phyloP scores from a whole-genome alignment of 257 asterid genomes.

The Capsicum baccatum region DNA sequence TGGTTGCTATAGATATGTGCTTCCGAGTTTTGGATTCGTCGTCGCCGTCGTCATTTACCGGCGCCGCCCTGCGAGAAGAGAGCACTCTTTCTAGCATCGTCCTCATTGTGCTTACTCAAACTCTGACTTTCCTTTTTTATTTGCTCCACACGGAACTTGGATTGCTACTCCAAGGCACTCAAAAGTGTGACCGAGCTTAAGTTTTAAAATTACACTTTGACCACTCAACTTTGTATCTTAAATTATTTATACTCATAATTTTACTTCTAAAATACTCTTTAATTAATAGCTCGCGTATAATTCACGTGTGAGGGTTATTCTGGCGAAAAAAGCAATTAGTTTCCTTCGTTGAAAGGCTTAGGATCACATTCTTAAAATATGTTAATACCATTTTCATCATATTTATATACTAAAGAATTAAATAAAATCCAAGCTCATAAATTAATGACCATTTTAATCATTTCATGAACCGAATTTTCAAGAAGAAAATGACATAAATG shows the following conservation, averaged over 20 bases:
- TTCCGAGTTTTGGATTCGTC: conserved; percentile 88
- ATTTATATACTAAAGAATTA: neutral
- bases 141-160: conserved; percentile 4
- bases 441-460: neutral
- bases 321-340: no score
- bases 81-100: conserved; percentile 81
- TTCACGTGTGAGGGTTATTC: no score
- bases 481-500: neutral
- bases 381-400: neutral
- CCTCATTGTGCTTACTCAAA: conserved; percentile 27
- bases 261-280: neutral
- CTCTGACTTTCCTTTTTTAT: neutral
- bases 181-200: neutral
- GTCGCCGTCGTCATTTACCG: conserved; percentile 60
- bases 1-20: conserved; percentile 52
- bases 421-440: neutral
- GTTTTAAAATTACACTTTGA: neutral
- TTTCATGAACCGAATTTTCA: neutral
- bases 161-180: neutral
- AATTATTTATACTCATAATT: neutral
- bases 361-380: neutral
- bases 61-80: conserved; percentile 67
- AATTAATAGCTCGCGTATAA: neutral
- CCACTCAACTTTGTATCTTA: neutral
- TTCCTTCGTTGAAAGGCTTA: neutral